Evolutionary conservation across 192 early-diverging fungal species (phyloP).

Genomic region (Gonapodya prolifera): DNA sequence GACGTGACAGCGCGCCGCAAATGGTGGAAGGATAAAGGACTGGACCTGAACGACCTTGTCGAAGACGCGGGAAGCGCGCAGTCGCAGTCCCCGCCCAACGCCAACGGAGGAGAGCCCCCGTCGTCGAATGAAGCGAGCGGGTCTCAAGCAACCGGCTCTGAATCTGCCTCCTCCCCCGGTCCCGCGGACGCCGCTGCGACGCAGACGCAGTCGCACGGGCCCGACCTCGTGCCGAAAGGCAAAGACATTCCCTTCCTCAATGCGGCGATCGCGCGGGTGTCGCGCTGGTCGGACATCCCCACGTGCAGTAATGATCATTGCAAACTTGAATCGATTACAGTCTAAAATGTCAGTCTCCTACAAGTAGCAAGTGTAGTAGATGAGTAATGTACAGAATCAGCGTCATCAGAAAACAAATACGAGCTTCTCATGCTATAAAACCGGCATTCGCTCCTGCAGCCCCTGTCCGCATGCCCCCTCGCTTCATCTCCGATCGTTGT

Average conservation of each 20-base stretch:
- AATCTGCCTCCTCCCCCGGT: not conserved
- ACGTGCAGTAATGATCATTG: too few relatives aligned
- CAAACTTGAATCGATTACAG: too few relatives aligned
- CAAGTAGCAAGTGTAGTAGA: too few relatives aligned
- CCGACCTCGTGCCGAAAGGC: conserved; percentile 1
- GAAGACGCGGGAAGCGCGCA: not conserved
- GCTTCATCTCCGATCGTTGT: too few relatives aligned
- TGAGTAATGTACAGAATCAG: too few relatives aligned
- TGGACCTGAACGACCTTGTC: not conserved
- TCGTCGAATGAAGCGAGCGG: conserved; percentile 9
- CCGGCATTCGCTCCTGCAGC: too few relatives aligned
- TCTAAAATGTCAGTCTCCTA: too few relatives aligned
- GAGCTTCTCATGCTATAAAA: too few relatives aligned
- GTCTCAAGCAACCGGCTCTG: not conserved
- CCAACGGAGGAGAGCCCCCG: conserved; percentile 46
- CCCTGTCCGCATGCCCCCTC: too few relatives aligned
- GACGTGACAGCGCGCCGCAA: not conserved
- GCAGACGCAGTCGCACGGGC: not conserved
- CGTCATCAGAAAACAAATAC: too few relatives aligned
- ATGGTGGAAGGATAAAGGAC: not conserved
- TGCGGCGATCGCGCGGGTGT: conserved; percentile 22
- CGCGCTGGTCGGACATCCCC: conserved; percentile 7
- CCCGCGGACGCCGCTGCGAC: too few relatives aligned
- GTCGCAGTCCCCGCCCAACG: conserved; percentile 38
- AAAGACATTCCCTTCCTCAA: conserved; percentile 14